Evolutionary conservation across 495 filamentous ascomycete species (phyloP), one percentile per base, ranked within the genome.

Genomic region (Penicillium cataractarum): DNA sequence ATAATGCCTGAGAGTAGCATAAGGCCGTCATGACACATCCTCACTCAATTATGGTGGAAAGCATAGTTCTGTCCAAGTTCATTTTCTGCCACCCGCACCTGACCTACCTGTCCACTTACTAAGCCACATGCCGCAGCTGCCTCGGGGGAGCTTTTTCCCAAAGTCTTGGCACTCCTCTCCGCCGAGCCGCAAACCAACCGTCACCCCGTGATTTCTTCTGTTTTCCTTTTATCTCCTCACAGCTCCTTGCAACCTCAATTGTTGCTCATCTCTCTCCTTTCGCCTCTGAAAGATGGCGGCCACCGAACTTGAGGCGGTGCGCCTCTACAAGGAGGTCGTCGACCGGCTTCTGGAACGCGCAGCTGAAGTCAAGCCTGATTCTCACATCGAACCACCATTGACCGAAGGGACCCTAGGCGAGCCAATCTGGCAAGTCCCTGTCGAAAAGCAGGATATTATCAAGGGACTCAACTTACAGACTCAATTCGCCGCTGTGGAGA

Each of bases 331-430:
- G 57, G 65, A 65, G 35, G 76, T 87, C 35, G 76, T 97, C 15
- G 75, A 83, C 53, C 71, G 82, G 33, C 84, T 96, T 29, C 79
- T 97, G 48, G 70, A 80, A 35, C 85, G 80, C 65, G 91, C 90
- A 62, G 81, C 83, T 44, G 65, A 82, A 33, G 71, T 89, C 57
- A 96, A 96, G 76, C 79, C 81, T 3, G 80, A 83, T 62, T 77
- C 80, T 31, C 80, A 85, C 15, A 87, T 97, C 64, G 92, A 97
- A 64, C 93, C 92, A 27, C 86, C 91, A 10, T 81, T 99, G 68
- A 84, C 83, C 15, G 85, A 89, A 62, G 66, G 71, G 37, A 70
- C 73, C 31, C 71, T 81, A 22, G 77, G 79, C 19, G 76, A 81
- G 21, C 61, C 69, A 1, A 76, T 80, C 29, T 79, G 75, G 75